phyloP scores from a whole-genome alignment of 2,329 filamentous ascomycete genomes.

The Apiospora phragmitis region DNA sequence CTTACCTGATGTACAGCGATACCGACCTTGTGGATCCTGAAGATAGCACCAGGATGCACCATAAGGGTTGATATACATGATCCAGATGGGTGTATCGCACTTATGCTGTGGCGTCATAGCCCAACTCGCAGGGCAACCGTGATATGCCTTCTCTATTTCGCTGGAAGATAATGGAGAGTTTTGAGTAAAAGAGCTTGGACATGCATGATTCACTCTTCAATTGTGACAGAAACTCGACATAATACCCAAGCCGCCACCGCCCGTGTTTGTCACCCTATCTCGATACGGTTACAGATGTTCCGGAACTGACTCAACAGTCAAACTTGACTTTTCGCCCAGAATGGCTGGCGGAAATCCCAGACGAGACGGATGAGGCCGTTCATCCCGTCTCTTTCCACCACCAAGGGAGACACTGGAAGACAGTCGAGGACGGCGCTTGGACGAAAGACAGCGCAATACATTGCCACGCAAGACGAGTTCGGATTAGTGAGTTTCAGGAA shows the following conservation, averaged over 20 bases:
- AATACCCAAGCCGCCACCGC: background rate
- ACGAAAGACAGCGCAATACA: slow-evolving; percentile 25
- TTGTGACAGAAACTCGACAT: background rate
- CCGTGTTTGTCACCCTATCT: too few species aligned
- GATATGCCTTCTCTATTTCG: background rate
- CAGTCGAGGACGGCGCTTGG: slow-evolving; percentile 18
- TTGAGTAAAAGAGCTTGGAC: background rate
- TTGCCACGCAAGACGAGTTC: slow-evolving; percentile 23
- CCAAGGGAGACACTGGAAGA: background rate
- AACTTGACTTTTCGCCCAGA: background rate
- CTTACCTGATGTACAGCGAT: background rate
- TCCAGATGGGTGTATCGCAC: background rate
- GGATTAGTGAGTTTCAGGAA: slow-evolving; percentile 29
- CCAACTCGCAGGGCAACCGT: too few species aligned
- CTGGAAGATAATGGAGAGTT: background rate
- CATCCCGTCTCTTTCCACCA: background rate
- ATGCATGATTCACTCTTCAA: background rate
- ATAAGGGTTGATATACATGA: background rate
- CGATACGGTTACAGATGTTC: too few species aligned
- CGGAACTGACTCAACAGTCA: too few species aligned
- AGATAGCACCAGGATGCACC: background rate
- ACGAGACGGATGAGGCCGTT: background rate
- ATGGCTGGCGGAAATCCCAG: background rate
- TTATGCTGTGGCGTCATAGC: background rate
- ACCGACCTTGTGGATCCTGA: background rate